phyloP scores from a whole-genome alignment of 2,329 filamentous ascomycete species.

The Coniochaeta sp. region DNA sequence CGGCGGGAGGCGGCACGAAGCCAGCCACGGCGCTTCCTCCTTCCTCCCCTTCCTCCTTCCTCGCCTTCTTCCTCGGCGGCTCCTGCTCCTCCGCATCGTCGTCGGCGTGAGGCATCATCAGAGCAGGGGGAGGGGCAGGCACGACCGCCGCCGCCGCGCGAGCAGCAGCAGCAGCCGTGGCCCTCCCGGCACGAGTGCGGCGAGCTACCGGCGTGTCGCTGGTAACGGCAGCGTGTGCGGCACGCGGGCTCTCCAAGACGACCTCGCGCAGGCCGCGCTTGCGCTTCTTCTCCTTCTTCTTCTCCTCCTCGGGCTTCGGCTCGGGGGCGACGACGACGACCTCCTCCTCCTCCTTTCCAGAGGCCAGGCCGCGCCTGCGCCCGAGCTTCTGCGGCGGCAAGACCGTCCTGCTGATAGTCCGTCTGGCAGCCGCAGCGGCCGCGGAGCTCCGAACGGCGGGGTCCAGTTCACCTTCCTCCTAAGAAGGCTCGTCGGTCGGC shows the following conservation, averaged over 20 bases:
- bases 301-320: too few relatives aligned
- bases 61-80: background rate
- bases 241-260: background rate
- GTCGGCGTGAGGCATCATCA: background rate
- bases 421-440: background rate
- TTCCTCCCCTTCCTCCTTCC: background rate
- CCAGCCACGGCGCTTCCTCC: too few relatives aligned
- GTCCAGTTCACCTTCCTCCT: constrained; percentile 1
- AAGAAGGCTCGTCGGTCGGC: constrained; percentile 1
- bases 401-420: too few relatives aligned
- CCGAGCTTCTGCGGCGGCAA: too few relatives aligned
- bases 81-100: background rate
- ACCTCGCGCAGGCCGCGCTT: background rate
- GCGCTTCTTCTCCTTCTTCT: background rate
- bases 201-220: background rate
- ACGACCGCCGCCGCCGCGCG: background rate
- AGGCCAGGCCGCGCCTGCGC: too few relatives aligned
- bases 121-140: background rate
- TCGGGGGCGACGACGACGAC: too few relatives aligned
- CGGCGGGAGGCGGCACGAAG: background rate
- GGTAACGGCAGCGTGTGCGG: background rate
- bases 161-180: background rate
- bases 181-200: background rate
- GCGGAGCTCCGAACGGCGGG: background rate
- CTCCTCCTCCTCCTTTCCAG: too few relatives aligned